Percentiles rank a stretch among this genome's conserved stretches.
Evolutionary conservation across 2,329 filamentous ascomycete genomes (phyloP).

Genomic region (Xylaria sp.): DNA sequence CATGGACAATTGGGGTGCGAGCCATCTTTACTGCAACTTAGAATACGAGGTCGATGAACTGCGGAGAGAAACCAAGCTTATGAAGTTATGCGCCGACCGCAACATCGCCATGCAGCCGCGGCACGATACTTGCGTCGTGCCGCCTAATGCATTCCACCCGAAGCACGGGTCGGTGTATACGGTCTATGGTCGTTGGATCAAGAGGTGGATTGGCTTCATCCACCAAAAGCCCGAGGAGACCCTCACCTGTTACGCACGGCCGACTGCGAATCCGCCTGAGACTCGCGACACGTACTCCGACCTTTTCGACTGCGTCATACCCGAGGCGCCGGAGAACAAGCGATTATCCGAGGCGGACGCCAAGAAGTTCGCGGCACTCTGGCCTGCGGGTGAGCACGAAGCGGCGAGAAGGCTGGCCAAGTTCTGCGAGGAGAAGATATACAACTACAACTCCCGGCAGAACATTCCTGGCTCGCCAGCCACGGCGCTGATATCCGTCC

Average conservation of each 20-base stretch:
- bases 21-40: slow-evolving; percentile 73
- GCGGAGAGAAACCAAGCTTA: slow-evolving; percentile 65
- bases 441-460: slow-evolving; percentile 56
- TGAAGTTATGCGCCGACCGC: slow-evolving; percentile 54
- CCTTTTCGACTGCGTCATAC: slow-evolving; percentile 55
- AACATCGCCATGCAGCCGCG: slow-evolving; percentile 65
- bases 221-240: slow-evolving; percentile 60
- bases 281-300: slow-evolving; percentile 34
- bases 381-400: slow-evolving; percentile 72
- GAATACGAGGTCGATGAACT: slow-evolving; percentile 93
- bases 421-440: slow-evolving; percentile 62
- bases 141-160: slow-evolving; percentile 62
- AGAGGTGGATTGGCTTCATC: slow-evolving; percentile 67
- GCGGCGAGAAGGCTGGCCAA: slow-evolving; percentile 57
- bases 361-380: slow-evolving; percentile 53
- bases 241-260: slow-evolving; percentile 56
- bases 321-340: slow-evolving; percentile 59
- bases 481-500: slow-evolving; percentile 67
- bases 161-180: slow-evolving; percentile 73
- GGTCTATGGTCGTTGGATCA: slow-evolving; percentile 80
- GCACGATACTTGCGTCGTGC: slow-evolving; percentile 78
- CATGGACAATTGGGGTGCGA: slow-evolving; percentile 65
- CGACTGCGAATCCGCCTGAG: slow-evolving; percentile 47
- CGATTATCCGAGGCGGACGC: slow-evolving; percentile 53
- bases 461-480: slow-evolving; percentile 59